Conservation (phyloP, 805 yeast genomes). For the Cyberlindnera veronae region DNA sequence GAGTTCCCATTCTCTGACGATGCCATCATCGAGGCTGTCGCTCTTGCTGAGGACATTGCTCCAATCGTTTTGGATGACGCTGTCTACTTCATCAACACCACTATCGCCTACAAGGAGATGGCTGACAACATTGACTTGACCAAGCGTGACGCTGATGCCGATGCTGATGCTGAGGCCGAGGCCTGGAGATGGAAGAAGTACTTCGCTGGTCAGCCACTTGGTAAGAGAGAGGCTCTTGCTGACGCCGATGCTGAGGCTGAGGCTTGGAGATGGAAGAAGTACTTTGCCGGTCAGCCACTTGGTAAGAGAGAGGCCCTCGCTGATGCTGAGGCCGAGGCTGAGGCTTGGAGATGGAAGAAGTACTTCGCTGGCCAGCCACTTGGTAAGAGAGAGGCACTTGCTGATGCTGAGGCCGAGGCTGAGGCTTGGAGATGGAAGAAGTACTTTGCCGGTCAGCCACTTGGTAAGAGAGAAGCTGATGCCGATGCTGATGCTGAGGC, state of each 20-base stretch:
- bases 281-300: constrained; percentile 16
- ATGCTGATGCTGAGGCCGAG: constrained; percentile 12
- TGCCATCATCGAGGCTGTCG: constrained; percentile 26
- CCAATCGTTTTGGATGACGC: constrained; percentile 25
- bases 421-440: constrained; percentile 22
- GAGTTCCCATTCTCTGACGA: constrained; percentile 28
- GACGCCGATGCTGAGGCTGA: constrained; percentile 21
- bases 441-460: constrained; percentile 20
- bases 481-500: constrained; percentile 23
- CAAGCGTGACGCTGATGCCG: constrained; percentile 21
- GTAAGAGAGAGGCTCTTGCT: constrained; percentile 23
- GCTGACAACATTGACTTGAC: constrained; percentile 13
- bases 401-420: constrained; percentile 21
- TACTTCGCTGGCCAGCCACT: constrained; percentile 20
- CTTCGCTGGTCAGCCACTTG: constrained; percentile 19
- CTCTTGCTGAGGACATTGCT: constrained; percentile 21
- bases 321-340: constrained; percentile 22
- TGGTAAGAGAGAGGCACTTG: constrained; percentile 21
- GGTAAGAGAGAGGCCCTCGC: constrained; percentile 22
- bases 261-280: constrained; percentile 23
- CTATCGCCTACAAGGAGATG: constrained; percentile 20
- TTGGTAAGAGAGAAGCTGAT: constrained; percentile 17
- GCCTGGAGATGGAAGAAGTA: constrained; percentile 23
- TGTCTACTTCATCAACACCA: constrained; percentile 27
- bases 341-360: constrained; percentile 23